Conservation (phyloP, 768 basidiomycete genomes). For the Kwoniella mangroviensis region DNA sequence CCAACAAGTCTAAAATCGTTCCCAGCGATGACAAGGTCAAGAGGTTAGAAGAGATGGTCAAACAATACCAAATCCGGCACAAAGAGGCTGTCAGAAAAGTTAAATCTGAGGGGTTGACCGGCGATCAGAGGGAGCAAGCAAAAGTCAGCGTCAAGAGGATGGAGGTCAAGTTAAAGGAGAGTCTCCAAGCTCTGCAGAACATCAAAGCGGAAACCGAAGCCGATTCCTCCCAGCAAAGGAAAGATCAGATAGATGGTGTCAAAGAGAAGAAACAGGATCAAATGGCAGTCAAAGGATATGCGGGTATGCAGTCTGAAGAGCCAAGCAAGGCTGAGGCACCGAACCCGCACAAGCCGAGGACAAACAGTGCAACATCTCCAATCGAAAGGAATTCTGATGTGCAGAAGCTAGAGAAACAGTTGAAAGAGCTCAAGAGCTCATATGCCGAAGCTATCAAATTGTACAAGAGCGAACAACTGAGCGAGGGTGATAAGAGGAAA, state of each 20-base stretch:
- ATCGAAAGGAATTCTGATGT: neutral
- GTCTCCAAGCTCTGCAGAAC: too few relatives aligned
- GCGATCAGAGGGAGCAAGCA: neutral
- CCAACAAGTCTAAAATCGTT: too few relatives aligned
- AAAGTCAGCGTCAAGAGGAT: neutral
- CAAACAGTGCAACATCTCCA: too few relatives aligned
- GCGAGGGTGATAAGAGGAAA: neutral
- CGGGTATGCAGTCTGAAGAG: too few relatives aligned
- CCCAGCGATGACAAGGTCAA: neutral
- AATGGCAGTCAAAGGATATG: too few relatives aligned
- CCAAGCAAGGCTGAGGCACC: too few relatives aligned
- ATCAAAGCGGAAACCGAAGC: neutral
- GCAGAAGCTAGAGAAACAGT: neutral
- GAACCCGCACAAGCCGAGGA: too few relatives aligned
- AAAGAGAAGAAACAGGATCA: neutral
- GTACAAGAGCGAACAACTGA: neutral
- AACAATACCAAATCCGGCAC: neutral
- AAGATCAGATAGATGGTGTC: neutral
- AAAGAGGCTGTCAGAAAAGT: neutral
- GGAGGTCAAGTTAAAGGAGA: neutral
- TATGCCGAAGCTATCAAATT: neutral
- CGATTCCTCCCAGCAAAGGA: neutral
- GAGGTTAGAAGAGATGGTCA: neutral
- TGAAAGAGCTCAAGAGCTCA: neutral
- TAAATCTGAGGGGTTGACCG: neutral